phyloP scores from a whole-genome alignment of 208 protist species.

The Acanthamoeba triangularis region DNA sequence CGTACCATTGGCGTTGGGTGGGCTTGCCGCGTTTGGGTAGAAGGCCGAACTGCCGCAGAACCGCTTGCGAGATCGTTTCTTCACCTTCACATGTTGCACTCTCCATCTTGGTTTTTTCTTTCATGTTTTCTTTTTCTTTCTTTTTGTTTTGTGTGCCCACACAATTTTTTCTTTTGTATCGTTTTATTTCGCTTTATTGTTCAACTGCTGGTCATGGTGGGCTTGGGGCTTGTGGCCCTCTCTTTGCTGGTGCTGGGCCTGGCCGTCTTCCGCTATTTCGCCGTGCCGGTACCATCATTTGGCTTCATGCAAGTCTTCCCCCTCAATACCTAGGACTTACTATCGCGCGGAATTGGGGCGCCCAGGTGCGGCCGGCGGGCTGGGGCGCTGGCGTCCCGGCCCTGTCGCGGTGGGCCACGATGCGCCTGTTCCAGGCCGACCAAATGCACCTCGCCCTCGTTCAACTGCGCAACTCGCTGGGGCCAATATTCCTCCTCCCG shows the following conservation, averaged over 20 bases:
- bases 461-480: not conserved
- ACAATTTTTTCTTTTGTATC: not conserved
- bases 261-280: not conserved
- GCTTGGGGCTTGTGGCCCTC: not conserved
- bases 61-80: not conserved
- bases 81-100: not conserved
- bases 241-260: not conserved
- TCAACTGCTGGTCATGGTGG: not conserved
- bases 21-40: conserved; percentile 34
- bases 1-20: not conserved
- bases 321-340: not conserved
- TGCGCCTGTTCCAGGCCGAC: not conserved
- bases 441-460: not conserved
- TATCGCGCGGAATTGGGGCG: not conserved
- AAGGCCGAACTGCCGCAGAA: not conserved
- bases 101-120: not conserved
- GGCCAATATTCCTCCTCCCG: not conserved
- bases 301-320: too few relatives aligned
- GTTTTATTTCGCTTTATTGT: too few relatives aligned
- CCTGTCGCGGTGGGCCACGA: not conserved
- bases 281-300: not conserved
- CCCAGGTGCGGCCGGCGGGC: not conserved
- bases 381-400: not conserved
- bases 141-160: too few relatives aligned
- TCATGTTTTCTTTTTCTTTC: not conserved